Percentiles rank a stretch among this genome's conserved stretches.
These are phyloP conservation scores for Aspergillus brunneoviolaceus DNA, from an alignment of 2,329 filamentous ascomycete genomes.

Conservation along the genomic window DNA sequence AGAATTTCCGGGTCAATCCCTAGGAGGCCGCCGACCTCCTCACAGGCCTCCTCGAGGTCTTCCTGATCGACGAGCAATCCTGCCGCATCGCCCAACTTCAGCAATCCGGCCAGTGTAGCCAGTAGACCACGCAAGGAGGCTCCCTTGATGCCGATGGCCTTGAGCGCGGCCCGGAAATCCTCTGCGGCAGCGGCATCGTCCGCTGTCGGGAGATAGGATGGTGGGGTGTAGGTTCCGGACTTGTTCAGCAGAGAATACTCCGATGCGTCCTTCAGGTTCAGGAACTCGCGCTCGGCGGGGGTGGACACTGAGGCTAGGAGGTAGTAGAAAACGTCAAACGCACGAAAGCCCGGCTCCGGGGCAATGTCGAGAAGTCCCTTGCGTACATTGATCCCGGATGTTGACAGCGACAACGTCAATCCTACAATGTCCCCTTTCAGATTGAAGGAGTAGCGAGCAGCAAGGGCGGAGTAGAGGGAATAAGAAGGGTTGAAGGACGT, in stretches of 20 bases:
- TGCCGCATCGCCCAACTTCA: slow-evolving; percentile 89
- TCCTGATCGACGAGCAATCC: slow-evolving; percentile 84
- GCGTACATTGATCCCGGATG: slow-evolving; percentile 81
- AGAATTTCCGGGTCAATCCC: slow-evolving; percentile 85
- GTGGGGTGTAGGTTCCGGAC: slow-evolving; percentile 82
- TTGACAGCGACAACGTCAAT: slow-evolving; percentile 74
- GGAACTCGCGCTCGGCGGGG: slow-evolving; percentile 81
- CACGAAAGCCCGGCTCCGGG: slow-evolving; percentile 75
- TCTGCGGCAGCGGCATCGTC: slow-evolving; percentile 92
- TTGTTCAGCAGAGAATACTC: slow-evolving; percentile 75
- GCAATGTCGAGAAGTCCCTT: slow-evolving; percentile 80
- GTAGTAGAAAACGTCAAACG: slow-evolving; percentile 98
- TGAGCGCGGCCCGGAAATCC: slow-evolving; percentile 83
- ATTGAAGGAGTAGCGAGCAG: slow-evolving; percentile 77
- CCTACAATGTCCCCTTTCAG: slow-evolving; percentile 75
- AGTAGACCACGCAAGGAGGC: slow-evolving; percentile 77
- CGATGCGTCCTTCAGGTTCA: slow-evolving; percentile 74
- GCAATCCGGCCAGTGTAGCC: slow-evolving; percentile 76
- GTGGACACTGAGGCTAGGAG: slow-evolving; percentile 89
- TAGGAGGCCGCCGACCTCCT: slow-evolving; percentile 83
- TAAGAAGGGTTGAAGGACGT: slow-evolving; percentile 87
- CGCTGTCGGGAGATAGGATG: slow-evolving; percentile 83
- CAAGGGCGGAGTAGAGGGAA: slow-evolving; percentile 75
- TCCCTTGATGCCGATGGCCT: slow-evolving; percentile 91
- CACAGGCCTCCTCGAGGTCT: slow-evolving; percentile 77